Evolutionary conservation across 2,329 filamentous ascomycete genomes (phyloP).

Genomic region (Colletotrichum liriopes): DNA sequence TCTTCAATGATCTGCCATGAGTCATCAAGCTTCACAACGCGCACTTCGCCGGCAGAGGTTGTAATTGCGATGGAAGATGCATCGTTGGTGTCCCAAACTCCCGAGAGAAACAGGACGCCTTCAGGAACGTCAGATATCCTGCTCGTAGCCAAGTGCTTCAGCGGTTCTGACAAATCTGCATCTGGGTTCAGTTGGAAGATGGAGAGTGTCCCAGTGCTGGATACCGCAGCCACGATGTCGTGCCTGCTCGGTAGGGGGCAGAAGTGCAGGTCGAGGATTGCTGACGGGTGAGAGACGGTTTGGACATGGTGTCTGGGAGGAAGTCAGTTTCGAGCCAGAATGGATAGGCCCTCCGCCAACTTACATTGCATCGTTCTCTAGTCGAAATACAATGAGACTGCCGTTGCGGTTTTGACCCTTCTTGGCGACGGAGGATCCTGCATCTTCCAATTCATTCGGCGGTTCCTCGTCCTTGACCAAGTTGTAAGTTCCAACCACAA

Average conservation of each 20-base stretch:
- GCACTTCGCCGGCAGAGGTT: constrained; percentile 77
- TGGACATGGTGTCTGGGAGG: constrained; percentile 68
- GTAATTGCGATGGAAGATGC: constrained; percentile 76
- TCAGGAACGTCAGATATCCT: constrained; percentile 66
- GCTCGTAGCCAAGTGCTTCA: constrained; percentile 61
- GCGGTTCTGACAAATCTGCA: constrained; percentile 49
- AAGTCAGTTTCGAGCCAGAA: not conserved
- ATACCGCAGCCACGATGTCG: constrained; percentile 79
- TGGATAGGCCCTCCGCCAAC: constrained; percentile 48
- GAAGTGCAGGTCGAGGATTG: constrained; percentile 90
- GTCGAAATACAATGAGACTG: constrained; percentile 77
- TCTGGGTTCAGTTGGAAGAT: constrained; percentile 71
- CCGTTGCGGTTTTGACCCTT: constrained; percentile 78
- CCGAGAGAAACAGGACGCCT: constrained; percentile 77
- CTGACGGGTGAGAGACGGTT: constrained; percentile 76
- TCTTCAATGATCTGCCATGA: constrained; percentile 56
- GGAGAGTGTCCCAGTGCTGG: constrained; percentile 80
- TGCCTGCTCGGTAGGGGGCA: constrained; percentile 64
- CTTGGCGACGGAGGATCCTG: constrained; percentile 43
- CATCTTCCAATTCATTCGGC: not conserved
- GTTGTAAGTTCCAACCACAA: constrained; percentile 89
- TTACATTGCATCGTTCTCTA: constrained; percentile 71
- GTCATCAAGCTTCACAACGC: constrained; percentile 65
- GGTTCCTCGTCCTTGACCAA: constrained; percentile 67
- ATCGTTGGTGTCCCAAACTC: constrained; percentile 78